phyloP scores from a whole-genome alignment of 805 yeast species.

The Lipomyces lipofer region DNA sequence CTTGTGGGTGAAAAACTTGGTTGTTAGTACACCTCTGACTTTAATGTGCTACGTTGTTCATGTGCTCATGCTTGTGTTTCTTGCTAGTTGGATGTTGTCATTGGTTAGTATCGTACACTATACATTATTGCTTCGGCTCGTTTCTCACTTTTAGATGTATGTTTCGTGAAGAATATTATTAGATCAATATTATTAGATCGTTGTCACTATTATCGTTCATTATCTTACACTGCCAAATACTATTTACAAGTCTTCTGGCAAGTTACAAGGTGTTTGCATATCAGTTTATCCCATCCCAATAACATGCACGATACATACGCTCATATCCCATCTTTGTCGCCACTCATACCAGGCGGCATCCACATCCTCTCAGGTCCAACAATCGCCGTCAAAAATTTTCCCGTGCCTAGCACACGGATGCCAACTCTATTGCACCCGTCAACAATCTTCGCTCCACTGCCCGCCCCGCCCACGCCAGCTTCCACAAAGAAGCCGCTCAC shows the following conservation, averaged over 20 bases:
- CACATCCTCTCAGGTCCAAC: conserved; percentile 21
- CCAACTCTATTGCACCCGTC: conserved; percentile 13
- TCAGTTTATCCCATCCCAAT: too few relatives aligned
- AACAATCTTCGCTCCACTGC: not conserved
- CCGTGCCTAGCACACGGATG: conserved; percentile 4
- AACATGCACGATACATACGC: too few relatives aligned
- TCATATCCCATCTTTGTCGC: not conserved
- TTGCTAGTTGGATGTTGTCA: not conserved
- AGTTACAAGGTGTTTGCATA: too few relatives aligned
- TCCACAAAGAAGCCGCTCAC: conserved; percentile 14
- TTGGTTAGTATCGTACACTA: not conserved
- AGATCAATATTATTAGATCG: too few relatives aligned
- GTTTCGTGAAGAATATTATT: too few relatives aligned
- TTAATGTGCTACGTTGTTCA: not conserved
- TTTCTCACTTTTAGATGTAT: not conserved
- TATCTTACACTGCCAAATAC: too few relatives aligned
- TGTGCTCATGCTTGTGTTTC: not conserved
- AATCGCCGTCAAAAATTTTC: conserved; percentile 10
- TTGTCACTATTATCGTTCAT: not conserved
- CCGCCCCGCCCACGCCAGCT: not conserved
- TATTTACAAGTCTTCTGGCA: too few relatives aligned
- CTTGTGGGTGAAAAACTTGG: not conserved
- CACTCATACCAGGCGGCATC: conserved; percentile 20
- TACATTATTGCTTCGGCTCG: not conserved
- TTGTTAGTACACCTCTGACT: not conserved